Evolutionary conservation across 1,139 yeast genomes (phyloP).

Genomic region (Kodamaea plutei): DNA sequence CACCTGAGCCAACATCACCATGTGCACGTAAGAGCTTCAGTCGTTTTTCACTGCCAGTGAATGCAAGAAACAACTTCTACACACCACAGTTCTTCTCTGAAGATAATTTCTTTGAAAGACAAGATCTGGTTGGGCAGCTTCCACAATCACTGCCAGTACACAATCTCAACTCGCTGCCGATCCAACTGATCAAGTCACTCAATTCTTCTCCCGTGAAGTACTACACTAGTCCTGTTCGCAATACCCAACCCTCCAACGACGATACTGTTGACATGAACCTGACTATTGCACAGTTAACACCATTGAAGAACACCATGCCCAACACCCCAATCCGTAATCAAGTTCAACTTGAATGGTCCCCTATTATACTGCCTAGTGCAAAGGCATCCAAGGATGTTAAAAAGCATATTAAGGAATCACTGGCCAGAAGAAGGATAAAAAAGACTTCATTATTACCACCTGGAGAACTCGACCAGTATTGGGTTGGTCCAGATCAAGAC

Average conservation of each 20-base stretch:
- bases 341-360: conserved; percentile 51
- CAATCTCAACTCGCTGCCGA: conserved; percentile 27
- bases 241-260: conserved; percentile 22
- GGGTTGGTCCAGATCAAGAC: conserved; percentile 74
- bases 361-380: conserved; percentile 46
- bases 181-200: conserved; percentile 19
- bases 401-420: conserved; percentile 38
- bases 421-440: conserved; percentile 41
- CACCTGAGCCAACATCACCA: conserved; percentile 43
- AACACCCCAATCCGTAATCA: conserved; percentile 36
- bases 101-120: conserved; percentile 8
- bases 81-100: conserved; percentile 42
- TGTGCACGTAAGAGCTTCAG: conserved; percentile 16
- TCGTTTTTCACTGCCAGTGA: conserved; percentile 26
- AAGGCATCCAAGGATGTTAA: conserved; percentile 36
- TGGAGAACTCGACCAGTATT: conserved; percentile 81
- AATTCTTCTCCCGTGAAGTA: conserved; percentile 34
- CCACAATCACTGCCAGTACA: conserved; percentile 7
- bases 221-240: conserved; percentile 26
- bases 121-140: conserved; percentile 3
- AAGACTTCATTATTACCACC: conserved; percentile 79
- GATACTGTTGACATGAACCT: conserved; percentile 39
- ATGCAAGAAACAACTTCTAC: conserved; percentile 24
- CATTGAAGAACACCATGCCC: conserved; percentile 31
- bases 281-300: conserved; percentile 40